phyloP scores from a whole-genome alignment of 228 moss, liverwort and hornwort genomes.

The Sphagnum fallax region DNA sequence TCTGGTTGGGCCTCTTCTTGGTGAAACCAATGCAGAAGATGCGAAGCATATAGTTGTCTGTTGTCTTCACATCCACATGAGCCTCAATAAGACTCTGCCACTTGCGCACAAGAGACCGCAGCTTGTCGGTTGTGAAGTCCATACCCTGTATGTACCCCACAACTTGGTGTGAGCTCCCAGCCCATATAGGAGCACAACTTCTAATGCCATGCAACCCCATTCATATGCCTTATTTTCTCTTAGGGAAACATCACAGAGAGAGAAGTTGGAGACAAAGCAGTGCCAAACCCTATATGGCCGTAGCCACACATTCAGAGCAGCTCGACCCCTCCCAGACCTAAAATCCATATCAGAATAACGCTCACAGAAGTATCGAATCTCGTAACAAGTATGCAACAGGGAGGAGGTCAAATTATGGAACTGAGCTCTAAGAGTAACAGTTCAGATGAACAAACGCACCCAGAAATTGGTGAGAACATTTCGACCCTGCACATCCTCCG shows the following conservation, averaged over 20 bases:
- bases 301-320: too few relatives aligned
- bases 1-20: slow-evolving; percentile 65
- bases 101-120: slow-evolving; percentile 86
- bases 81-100: slow-evolving; percentile 87
- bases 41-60: slow-evolving; percentile 69
- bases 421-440: not conserved
- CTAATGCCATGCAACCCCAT: too few relatives aligned
- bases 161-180: not conserved
- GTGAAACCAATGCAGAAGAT: slow-evolving; percentile 92
- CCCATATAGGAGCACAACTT: too few relatives aligned
- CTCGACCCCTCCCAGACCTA: too few relatives aligned
- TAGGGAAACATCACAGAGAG: too few relatives aligned
- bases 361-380: too few relatives aligned
- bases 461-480: slow-evolving; percentile 83
- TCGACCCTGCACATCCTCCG: slow-evolving; percentile 63
- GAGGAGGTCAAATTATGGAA: not conserved
- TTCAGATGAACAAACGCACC: slow-evolving; percentile 15
- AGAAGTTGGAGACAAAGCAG: too few relatives aligned
- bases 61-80: slow-evolving; percentile 79
- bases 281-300: too few relatives aligned
- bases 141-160: slow-evolving; percentile 41
- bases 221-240: too few relatives aligned
- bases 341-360: too few relatives aligned
- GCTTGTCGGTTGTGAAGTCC: slow-evolving; percentile 93
- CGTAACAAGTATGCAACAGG: not conserved